phyloP scores from a whole-genome alignment of 192 early-diverging fungal species.

The Backusella australiensis region DNA sequence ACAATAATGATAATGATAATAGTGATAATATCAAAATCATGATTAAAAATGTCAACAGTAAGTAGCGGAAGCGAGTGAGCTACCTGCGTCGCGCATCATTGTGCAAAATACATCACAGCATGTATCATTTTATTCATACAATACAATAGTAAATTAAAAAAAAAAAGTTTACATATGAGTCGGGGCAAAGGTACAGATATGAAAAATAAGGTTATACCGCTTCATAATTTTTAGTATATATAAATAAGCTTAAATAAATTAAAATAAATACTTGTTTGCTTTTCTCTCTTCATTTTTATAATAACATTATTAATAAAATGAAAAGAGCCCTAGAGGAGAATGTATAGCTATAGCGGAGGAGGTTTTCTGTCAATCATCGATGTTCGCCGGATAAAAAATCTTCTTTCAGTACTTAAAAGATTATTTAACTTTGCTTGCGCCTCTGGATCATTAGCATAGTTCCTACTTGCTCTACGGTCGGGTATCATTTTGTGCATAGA shows the following conservation, averaged over 20 bases:
- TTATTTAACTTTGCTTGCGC: slow-evolving; percentile 4
- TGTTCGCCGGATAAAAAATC: not conserved
- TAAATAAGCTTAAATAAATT: not conserved
- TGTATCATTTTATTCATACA: too few species aligned
- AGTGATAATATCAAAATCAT: too few species aligned
- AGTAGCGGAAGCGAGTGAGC: too few species aligned
- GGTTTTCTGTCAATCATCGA: slow-evolving; percentile 1
- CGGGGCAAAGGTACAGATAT: not conserved
- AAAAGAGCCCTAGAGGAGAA: not conserved
- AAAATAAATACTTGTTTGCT: not conserved
- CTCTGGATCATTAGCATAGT: slow-evolving; percentile 8
- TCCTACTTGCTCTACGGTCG: slow-evolving; percentile 13
- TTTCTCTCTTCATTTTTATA: not conserved
- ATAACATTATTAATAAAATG: not conserved
- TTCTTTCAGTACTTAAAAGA: slow-evolving; percentile 8
- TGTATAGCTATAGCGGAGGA: not conserved
- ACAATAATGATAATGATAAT: too few species aligned
- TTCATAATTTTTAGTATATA: not conserved
- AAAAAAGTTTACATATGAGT: not conserved
- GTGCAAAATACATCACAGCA: too few species aligned
- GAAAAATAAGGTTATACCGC: not conserved
- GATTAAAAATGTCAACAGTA: too few species aligned
- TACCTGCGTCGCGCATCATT: too few species aligned
- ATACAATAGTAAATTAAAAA: too few species aligned
- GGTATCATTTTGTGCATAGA: not conserved